These are phyloP conservation scores for Domatiomyces globalis DNA, from an alignment of 2,329 filamentous ascomycete genomes.

Conservation along the genomic window DNA sequence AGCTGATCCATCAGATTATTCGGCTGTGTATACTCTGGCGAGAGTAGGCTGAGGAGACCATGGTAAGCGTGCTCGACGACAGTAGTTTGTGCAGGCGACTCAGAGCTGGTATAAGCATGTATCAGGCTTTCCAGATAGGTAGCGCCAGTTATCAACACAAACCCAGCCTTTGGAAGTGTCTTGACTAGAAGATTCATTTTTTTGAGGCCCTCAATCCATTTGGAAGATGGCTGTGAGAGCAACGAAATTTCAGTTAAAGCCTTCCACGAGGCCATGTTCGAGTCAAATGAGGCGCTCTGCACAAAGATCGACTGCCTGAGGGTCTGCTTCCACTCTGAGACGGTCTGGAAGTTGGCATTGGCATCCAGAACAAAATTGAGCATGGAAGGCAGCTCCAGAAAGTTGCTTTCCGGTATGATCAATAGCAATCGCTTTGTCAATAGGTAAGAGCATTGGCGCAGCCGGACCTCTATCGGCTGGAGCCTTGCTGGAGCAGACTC, in stretches of 20 bases:
- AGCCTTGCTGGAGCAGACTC: not conserved
- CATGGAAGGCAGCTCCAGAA: slow-evolving; percentile 4
- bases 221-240: not conserved
- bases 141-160: slow-evolving; percentile 64
- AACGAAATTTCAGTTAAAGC: not conserved
- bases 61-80: not conserved
- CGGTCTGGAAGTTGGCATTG: slow-evolving; percentile 6
- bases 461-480: slow-evolving; percentile 20
- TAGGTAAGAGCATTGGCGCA: slow-evolving; percentile 53
- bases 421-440: slow-evolving; percentile 46
- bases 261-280: not conserved
- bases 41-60: slow-evolving; percentile 18
- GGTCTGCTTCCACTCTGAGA: slow-evolving; percentile 10
- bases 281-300: not conserved
- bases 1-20: slow-evolving; percentile 60
- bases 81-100: slow-evolving; percentile 32
- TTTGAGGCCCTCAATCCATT: not conserved
- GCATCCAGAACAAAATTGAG: slow-evolving; percentile 9
- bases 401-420: slow-evolving; percentile 11
- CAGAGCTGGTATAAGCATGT: slow-evolving; percentile 34
- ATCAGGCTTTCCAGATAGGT: slow-evolving; percentile 70
- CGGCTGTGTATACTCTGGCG: slow-evolving; percentile 23
- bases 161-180: slow-evolving; percentile 31
- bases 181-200: slow-evolving; percentile 27
- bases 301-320: slow-evolving; percentile 1